Evolutionary conservation across 179 eudicot genomes (phyloP).

Genomic region (Beta macrorhiza): DNA sequence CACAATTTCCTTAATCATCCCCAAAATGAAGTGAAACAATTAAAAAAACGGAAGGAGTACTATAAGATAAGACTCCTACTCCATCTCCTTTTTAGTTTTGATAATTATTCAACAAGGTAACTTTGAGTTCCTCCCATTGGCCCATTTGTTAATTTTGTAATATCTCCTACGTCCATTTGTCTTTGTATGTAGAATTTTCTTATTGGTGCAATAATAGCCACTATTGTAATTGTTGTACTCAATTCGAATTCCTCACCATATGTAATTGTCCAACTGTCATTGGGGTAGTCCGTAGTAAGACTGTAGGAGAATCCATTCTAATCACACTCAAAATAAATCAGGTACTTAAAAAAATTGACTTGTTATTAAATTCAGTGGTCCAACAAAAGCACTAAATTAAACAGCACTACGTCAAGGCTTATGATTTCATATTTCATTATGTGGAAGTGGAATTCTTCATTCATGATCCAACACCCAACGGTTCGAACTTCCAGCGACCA

Average conservation of each 20-base stretch:
- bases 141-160: too few relatives aligned
- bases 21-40: too few relatives aligned
- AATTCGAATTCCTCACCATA: background rate
- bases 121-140: too few relatives aligned
- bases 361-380: background rate
- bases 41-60: too few relatives aligned
- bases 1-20: too few relatives aligned
- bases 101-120: too few relatives aligned
- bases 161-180: too few relatives aligned
- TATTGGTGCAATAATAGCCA: too few relatives aligned
- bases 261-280: background rate
- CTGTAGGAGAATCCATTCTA: background rate
- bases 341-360: background rate
- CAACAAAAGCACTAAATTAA: background rate
- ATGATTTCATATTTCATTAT: background rate
- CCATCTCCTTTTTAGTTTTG: too few relatives aligned
- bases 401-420: background rate
- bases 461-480: constrained; percentile 1
- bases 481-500: background rate
- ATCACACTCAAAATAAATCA: background rate
- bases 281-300: background rate
- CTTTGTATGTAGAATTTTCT: too few relatives aligned
- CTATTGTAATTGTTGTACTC: too few relatives aligned
- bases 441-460: background rate
- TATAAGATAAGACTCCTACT: too few relatives aligned